A percentile compares a stretch with the other conserved stretches of the same genome.
Evolutionary conservation across 208 protist genomes (phyloP).

Genomic region (Porcisia hertigi): DNA sequence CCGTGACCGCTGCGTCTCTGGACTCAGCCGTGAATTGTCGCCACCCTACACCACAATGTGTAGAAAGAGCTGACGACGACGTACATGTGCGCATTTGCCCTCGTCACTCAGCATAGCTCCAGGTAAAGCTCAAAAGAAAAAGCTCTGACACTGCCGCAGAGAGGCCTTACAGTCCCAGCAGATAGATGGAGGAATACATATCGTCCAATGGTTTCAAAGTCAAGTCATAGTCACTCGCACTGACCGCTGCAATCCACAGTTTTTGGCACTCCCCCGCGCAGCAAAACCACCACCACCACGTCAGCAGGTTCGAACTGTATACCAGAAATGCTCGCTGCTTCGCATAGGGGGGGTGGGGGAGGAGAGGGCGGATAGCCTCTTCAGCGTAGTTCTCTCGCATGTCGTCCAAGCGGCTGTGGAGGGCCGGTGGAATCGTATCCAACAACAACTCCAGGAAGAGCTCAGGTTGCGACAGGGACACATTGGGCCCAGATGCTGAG

Average conservation of each 20-base stretch:
- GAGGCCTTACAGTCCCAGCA: neutral
- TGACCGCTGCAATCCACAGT: neutral
- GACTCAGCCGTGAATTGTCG: neutral
- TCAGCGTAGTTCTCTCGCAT: conserved; percentile 42
- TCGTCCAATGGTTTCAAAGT: neutral
- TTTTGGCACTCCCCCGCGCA: conserved; percentile 12
- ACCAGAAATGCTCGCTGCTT: conserved; percentile 51
- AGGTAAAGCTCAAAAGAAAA: conserved; percentile 50
- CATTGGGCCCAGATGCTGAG: neutral
- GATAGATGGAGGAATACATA: neutral
- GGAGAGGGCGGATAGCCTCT: conserved; percentile 39
- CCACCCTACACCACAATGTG: conserved; percentile 34
- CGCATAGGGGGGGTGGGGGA: conserved; percentile 9
- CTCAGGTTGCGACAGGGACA: neutral
- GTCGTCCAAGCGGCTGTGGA: conserved; percentile 24
- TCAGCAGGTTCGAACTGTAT: conserved; percentile 46
- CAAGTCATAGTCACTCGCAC: neutral
- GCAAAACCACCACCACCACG: conserved; percentile 44
- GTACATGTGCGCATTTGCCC: conserved; percentile 62
- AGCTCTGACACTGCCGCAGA: conserved; percentile 8
- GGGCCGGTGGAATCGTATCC: neutral
- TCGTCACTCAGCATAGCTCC: conserved; percentile 45
- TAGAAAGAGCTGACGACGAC: conserved; percentile 49
- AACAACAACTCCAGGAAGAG: conserved; percentile 1
- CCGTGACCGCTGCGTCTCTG: neutral